Evolutionary conservation across 352 stramenopile genomes (phyloP), one percentile per base, ranked within the genome.

Genomic region (Phytophthora europaea): DNA sequence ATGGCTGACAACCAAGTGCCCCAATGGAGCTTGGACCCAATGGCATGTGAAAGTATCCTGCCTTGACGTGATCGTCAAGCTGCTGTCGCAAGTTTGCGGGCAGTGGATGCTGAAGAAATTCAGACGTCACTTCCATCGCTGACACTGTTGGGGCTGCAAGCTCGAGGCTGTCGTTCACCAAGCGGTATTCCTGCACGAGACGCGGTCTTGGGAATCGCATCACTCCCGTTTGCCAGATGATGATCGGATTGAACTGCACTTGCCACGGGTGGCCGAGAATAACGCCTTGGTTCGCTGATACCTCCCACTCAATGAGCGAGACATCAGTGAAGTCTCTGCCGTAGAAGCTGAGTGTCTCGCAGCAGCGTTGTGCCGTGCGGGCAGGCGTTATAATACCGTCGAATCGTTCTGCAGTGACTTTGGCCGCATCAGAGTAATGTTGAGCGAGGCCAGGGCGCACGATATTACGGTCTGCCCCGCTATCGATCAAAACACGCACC

Each of bases 231-330:
- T 60, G 10, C 31, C 26, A 60, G 53, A 33, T 48, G 31, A 48
- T 60, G 8, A n/a, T 60, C 8, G 53, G 31, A 2, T 48, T 60
- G 18, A 60, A 60, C 33, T 50, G 33, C 33, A 60, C 53, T 8
- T 47, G 28, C 28, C 31, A 59, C 6, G 52, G 28, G 22, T 59
- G 53, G 3, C 53, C 33, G 53, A 60, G 18, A 34, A 31, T 60
- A 33, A 48, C 18, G n/a, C 48, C 33, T 23, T 47, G 53, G 33
- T 60, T 60, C 18, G 2, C 1, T n/a, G 33, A 60, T 26, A 34
- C 53, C n/a, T 48, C 53, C 33, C 53, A 60, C 33, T 60, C 31
- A 20, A 60, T 60, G 33, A 60, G n/a, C 31, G 33, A 47, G n/a
- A 60, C 53, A 34, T 31, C 18, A 0, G 6, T n/a, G 16, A 60